Base-by-base conservation (phyloP, 2,329 filamentous ascomycete species). In the Cladobotryum protrusum region DNA sequence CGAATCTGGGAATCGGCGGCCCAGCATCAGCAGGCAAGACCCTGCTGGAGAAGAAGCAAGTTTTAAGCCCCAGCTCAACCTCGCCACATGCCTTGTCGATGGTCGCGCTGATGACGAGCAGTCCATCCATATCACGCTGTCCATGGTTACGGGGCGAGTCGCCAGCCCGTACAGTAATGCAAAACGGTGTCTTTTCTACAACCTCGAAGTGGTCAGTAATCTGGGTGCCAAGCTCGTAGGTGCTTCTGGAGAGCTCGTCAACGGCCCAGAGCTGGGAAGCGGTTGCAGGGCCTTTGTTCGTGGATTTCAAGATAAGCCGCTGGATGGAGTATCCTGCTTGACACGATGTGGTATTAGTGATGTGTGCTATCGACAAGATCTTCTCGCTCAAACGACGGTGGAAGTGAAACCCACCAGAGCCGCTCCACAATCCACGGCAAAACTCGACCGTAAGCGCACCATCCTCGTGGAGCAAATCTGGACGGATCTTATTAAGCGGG, bases 131-230 rank as follows among this genome's bases (percentile, higher is more conserved):
- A 8, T 74, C 70, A 7, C 85, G 74, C 2, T 78, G 73, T 1
- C 70, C 76, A 41, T 68, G 69, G 41, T 78, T 78, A 18, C 79
- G 71, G 0, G 85, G 85, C 2, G 79, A 79, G 54, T 83, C 85
- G 14, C 85, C 85, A 56, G 80, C 85, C 18, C 85, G 79, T 18
- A 87, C 74, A 1, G 81, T 73, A 52, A 87, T 83, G 11, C 74
- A 70, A 6, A 73, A 74, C 0, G 77, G 69, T 0, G 78, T 82
- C 67, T 84, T 84, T 47, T 82, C 78, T 1, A 88, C 69, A 0
- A 88, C 83, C 63, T 87, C 82, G 60, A 88, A 88, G 64, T 88
- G 85, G 61, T 88, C 83, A 3, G 81, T 85, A 50, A 88, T 77
- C 37, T 72, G 62, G 1, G 84, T 85, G 33, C 84, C 84, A 36